Base-by-base conservation (phyloP, 2,329 filamentous ascomycete species). In the Stenocarpella maydis region DNA sequence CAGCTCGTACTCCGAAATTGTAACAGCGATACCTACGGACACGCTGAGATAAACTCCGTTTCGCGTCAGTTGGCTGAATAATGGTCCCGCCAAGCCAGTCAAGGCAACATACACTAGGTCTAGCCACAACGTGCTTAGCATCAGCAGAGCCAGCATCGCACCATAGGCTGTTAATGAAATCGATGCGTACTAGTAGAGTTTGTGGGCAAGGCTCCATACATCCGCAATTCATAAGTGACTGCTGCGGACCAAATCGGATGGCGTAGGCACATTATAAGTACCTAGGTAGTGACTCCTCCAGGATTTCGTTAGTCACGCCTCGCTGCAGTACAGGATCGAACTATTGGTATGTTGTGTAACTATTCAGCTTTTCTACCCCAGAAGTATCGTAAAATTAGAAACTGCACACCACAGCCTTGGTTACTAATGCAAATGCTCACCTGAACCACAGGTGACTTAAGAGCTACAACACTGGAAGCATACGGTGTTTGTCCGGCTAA, bases 11-110 rank as follows among this genome's bases (percentile, higher is more conserved):
- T 14, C 19, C 19, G 55, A 61, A 41, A 47, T 47, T 4, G 55
- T 34, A 19, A 21, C 55, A 3, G 55, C 55, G 10, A 61, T 47
- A 21, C n/a, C 55, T 1, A 31, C 17, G 10, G 41, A 47, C 41
- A 47, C n/a, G 55, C 41, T 61, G 26, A 61, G 26, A 9, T 34
- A 39, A 39, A 61, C 55, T 9, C 24, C 34, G 12, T 61, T 61
- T 19, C 55, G 55, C 39, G 55, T 61, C 19, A 26, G 39, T n/a
- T 61, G 55, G 53, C 55, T 61, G 26, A 47, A 61, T 17, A 45
- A 34, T n/a, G 39, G 55, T 17, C 26, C 55, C 10, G 55, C 55
- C 10, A 17, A 31, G 26, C 55, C 39, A 6, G 55, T 61, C 10
- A 61, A n/a, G 17, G 39, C 55, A 5, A 45, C 55, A 1, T 45